Conservation (phyloP, 2,329 filamentous ascomycete genomes). For the Pseudogymnoascus sp. region DNA sequence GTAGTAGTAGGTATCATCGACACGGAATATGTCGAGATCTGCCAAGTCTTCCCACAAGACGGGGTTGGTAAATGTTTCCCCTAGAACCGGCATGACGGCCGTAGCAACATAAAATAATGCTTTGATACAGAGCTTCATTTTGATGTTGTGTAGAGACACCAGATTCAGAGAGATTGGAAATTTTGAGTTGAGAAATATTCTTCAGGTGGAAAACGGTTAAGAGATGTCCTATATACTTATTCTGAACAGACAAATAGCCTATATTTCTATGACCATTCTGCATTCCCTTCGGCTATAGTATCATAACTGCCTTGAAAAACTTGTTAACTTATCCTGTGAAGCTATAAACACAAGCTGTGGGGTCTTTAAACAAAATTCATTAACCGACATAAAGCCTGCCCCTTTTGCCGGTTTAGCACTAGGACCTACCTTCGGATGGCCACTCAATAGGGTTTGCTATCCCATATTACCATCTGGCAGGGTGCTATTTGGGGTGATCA, state of each 20-base stretch:
- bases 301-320: neutral
- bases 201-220: neutral
- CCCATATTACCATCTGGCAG: neutral
- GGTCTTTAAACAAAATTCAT: neutral
- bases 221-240: neutral
- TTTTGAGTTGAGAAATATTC: neutral
- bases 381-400: neutral
- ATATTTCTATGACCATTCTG: neutral
- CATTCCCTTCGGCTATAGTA: neutral
- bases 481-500: neutral
- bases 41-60: conserved; percentile 48
- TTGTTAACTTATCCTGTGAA: neutral
- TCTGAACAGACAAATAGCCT: neutral
- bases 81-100: neutral
- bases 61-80: conserved; percentile 37
- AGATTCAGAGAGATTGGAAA: neutral
- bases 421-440: neutral
- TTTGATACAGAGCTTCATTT: neutral
- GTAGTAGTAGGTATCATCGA: conserved; percentile 41
- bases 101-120: neutral
- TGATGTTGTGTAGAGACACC: neutral
- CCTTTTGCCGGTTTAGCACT: neutral
- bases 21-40: conserved; percentile 46
- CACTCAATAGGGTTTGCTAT: neutral
- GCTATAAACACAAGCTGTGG: neutral